phyloP scores from a whole-genome alignment of 257 asterid species.

The Ballota nigra region DNA sequence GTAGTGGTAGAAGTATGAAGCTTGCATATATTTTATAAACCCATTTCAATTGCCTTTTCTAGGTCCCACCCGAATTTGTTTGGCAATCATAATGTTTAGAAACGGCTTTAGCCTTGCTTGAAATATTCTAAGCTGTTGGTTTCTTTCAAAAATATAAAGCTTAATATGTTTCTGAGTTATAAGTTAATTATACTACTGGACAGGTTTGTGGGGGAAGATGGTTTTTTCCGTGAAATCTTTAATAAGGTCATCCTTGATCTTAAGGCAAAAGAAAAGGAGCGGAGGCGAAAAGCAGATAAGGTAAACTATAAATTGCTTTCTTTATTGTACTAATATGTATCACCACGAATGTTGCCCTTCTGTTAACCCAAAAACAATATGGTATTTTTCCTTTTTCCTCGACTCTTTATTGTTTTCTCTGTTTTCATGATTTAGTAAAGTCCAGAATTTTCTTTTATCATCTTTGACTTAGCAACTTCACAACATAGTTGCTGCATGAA shows the following conservation, averaged over 20 bases:
- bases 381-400: background rate
- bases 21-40: background rate
- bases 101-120: background rate
- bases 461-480: background rate
- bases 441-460: background rate
- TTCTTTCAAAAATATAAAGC: background rate
- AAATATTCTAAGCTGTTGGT: background rate
- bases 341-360: background rate
- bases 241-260: slow-evolving; percentile 53
- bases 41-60: background rate
- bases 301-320: slow-evolving; percentile 37
- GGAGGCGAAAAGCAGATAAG: slow-evolving; percentile 85
- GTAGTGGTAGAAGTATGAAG: too few relatives aligned
- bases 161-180: background rate
- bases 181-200: slow-evolving; percentile 24
- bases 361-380: background rate
- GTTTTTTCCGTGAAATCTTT: slow-evolving; percentile 60
- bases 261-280: slow-evolving; percentile 76
- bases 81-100: background rate
- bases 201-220: slow-evolving; percentile 76
- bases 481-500: background rate
- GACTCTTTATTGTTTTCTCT: background rate
- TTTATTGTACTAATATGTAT: background rate
- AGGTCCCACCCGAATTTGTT: slow-evolving; percentile 7
- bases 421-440: background rate